phyloP scores from a whole-genome alignment of 1,284 basidiomycete genomes.

The Stygiomarasmius scandens region DNA sequence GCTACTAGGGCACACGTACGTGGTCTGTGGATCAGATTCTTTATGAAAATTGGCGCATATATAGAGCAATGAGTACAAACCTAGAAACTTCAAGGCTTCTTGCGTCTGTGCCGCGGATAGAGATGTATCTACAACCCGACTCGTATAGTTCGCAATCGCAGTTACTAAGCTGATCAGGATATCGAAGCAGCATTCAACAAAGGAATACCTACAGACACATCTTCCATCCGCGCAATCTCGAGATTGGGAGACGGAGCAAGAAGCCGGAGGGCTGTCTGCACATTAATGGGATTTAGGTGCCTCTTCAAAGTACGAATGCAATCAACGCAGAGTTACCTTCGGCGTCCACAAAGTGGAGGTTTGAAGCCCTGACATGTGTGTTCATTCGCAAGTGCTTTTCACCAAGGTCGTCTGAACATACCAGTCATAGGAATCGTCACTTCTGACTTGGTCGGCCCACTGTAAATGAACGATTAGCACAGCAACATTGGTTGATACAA shows the following conservation, averaged over 20 bases:
- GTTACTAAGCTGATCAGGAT: conserved; percentile 36
- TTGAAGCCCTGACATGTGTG: conserved; percentile 33
- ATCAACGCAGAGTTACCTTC: conserved; percentile 27
- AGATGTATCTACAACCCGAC: conserved; percentile 44
- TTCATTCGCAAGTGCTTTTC: not conserved
- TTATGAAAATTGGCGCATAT: not conserved
- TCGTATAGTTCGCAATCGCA: conserved; percentile 59
- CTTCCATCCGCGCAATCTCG: conserved; percentile 44
- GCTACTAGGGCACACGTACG: conserved; percentile 25
- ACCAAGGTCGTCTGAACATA: conserved; percentile 19
- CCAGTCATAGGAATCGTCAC: conserved; percentile 41
- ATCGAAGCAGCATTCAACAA: not conserved
- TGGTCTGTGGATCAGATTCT: conserved; percentile 35
- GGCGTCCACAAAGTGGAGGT: conserved; percentile 53
- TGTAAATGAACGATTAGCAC: not conserved
- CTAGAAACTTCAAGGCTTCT: conserved; percentile 54
- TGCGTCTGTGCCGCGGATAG: conserved; percentile 44
- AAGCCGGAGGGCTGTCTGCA: conserved; percentile 43
- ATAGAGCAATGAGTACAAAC: conserved; percentile 11
- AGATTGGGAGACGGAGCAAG: conserved; percentile 49
- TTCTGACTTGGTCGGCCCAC: conserved; percentile 51
- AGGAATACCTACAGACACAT: conserved; percentile 45
- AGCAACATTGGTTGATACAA: not conserved
- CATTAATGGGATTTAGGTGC: not conserved
- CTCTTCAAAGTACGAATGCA: not conserved